These are phyloP conservation scores for Capsaspora owczarzaki DNA, from an alignment of 78 protist species.

Conservation along the genomic window DNA sequence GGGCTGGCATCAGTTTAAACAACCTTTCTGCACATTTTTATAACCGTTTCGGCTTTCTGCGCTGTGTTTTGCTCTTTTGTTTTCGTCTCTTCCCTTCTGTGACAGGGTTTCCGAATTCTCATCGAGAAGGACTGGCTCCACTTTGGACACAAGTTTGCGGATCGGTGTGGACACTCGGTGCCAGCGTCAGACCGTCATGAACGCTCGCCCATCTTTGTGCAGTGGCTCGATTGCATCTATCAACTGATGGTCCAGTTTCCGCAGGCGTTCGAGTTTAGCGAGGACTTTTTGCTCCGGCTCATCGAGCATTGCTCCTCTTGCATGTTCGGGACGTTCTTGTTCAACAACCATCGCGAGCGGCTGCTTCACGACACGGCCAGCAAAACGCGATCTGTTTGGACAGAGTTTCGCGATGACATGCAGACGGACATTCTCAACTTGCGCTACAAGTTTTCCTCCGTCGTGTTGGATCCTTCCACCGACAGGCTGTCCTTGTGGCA, in stretches of 20 bases:
- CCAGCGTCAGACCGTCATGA: not conserved
- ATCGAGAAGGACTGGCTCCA: conserved; percentile 88
- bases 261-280: conserved; percentile 72
- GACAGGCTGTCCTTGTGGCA: too few species aligned
- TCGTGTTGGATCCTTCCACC: too few species aligned
- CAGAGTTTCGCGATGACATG: too few species aligned
- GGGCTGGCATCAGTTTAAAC: not conserved
- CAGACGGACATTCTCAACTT: too few species aligned
- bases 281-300: conserved; percentile 40
- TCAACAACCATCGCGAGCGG: conserved; percentile 57
- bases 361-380: too few species aligned
- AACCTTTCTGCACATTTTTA: not conserved
- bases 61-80: not conserved
- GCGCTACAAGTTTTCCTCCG: too few species aligned
- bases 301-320: conserved; percentile 41
- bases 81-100: not conserved
- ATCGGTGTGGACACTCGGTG: conserved; percentile 30
- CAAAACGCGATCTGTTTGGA: too few species aligned
- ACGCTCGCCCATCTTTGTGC: conserved; percentile 81
- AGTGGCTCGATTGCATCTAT: conserved; percentile 80
- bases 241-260: conserved; percentile 61
- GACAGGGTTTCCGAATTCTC: conserved; percentile 59
- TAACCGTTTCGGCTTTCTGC: not conserved
- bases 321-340: conserved; percentile 70
- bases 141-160: conserved; percentile 75